Evolutionary conservation across 2,329 filamentous ascomycete genomes (phyloP), one percentile per base, ranked within the genome.

Genomic region (Kalmusia sp.): DNA sequence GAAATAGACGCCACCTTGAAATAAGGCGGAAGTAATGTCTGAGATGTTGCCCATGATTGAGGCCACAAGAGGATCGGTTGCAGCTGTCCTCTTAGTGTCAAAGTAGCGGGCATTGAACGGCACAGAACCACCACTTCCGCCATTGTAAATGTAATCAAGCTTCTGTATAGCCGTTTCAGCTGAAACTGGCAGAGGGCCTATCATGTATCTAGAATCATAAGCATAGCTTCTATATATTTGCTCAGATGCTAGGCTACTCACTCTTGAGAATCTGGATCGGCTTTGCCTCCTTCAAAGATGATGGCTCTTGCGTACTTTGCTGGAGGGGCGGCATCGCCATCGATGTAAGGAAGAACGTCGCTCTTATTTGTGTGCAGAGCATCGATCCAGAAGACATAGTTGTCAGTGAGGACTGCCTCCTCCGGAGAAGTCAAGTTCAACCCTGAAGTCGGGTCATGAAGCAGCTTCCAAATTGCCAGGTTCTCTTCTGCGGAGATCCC

Each of bases 311-410:
- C 80, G 64, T 78, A 82, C 12, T 76, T 73, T 9, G 67, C 50
- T 1, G 80, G 79, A 4, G 60, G 51, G 8, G 54, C 35, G 1
- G 59, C 73, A 19, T 69, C 60, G 14, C 71, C 70, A 43, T 80
- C 76, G 1, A 82, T 61, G 58, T 79, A 83, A 0, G 75, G 69
- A 6, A 83, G 59, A 1, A 75, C 78, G 38, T 73, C 71, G 0
- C 76, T 74, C 59, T 84, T 83, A 66, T 83, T 83, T 6, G 77
- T 69, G 27, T 73, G 78, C 2, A 83, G 66, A 1, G 77, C 76
- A 56, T 83, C 80, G 17, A 83, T 73, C 62, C 73, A 78, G 55
- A 71, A 61, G 33, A 82, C 71, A 45, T 76, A 76, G 62, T 82
- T 83, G 59, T 82, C 78, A 2, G 73, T 77, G 6, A 74, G 57